phyloP scores from a whole-genome alignment of 495 filamentous ascomycete genomes.

The Chaetomidium leptoderma region DNA sequence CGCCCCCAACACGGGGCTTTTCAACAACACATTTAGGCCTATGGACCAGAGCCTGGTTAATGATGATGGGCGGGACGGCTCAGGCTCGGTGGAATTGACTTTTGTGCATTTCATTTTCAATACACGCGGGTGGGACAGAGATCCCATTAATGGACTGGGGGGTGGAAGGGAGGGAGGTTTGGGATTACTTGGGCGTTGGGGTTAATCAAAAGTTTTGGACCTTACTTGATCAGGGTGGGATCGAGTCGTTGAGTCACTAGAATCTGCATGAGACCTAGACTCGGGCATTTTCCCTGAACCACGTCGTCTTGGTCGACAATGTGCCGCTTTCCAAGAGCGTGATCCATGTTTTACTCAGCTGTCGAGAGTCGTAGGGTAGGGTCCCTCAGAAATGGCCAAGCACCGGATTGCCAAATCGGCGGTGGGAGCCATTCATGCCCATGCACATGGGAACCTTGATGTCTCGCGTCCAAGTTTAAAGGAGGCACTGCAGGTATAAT shows the following conservation, averaged over 20 bases:
- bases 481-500: too few species aligned
- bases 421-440: too few species aligned
- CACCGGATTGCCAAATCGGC: too few species aligned
- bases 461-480: too few species aligned
- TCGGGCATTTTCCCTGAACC: background rate
- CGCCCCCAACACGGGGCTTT: background rate
- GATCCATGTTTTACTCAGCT: too few species aligned
- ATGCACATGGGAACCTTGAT: background rate
- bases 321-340: too few species aligned
- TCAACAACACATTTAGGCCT: conserved; percentile 1
- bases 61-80: background rate
- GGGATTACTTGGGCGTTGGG: conserved; percentile 3
- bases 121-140: background rate
- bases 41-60: conserved; percentile 8
- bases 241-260: background rate
- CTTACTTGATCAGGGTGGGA: background rate
- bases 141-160: conserved; percentile 8
- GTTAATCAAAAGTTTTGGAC: conserved; percentile 5
- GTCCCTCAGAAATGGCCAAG: too few species aligned
- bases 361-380: too few species aligned
- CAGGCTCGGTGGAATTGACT: background rate
- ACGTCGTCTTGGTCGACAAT: background rate
- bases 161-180: background rate
- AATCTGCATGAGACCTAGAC: conserved; percentile 10
- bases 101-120: background rate